phyloP scores from a whole-genome alignment of 768 basidiomycete species.

The Psilocybe cyanescens region DNA sequence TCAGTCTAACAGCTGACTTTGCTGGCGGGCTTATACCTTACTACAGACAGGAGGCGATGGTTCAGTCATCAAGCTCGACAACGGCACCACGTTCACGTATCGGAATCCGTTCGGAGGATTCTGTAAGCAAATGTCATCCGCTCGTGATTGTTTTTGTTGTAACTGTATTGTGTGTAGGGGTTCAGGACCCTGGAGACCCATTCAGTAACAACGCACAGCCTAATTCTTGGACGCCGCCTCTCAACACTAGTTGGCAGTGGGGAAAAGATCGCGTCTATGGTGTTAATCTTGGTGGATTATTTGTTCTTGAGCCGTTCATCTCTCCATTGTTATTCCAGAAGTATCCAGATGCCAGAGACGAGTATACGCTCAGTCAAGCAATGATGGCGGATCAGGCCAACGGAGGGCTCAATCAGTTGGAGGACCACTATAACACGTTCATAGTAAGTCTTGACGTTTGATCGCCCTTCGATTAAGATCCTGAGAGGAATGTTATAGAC shows the following conservation, averaged over 20 bases:
- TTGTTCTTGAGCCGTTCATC: slow-evolving; percentile 80
- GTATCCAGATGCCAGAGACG: slow-evolving; percentile 60
- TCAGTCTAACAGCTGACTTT: neutral
- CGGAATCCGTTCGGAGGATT: slow-evolving; percentile 71
- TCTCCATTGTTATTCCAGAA: slow-evolving; percentile 62
- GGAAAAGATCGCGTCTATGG: slow-evolving; percentile 59
- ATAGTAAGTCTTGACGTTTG: slow-evolving; percentile 52
- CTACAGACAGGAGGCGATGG: slow-evolving; percentile 61
- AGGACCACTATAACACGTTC: slow-evolving; percentile 80
- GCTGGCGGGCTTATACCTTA: neutral
- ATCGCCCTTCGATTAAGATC: neutral
- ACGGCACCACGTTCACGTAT: slow-evolving; percentile 74
- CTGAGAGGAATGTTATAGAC: slow-evolving; percentile 49
- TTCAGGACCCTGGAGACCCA: slow-evolving; percentile 62
- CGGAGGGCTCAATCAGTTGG: slow-evolving; percentile 64
- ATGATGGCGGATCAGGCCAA: slow-evolving; percentile 64
- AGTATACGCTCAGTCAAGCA: slow-evolving; percentile 67
- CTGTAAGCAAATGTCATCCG: slow-evolving; percentile 41
- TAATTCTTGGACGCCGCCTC: slow-evolving; percentile 74
- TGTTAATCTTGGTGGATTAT: slow-evolving; percentile 75
- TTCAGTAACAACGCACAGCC: slow-evolving; percentile 70
- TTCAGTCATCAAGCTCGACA: slow-evolving; percentile 55
- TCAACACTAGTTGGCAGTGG: slow-evolving; percentile 73
- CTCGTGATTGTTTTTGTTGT: neutral
- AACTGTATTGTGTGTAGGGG: slow-evolving; percentile 40